Percentiles rank a stretch among this genome's conserved stretches.
Conservation (phyloP, 2,329 filamentous ascomycete genomes). For the Zymoseptoria passerinii region DNA sequence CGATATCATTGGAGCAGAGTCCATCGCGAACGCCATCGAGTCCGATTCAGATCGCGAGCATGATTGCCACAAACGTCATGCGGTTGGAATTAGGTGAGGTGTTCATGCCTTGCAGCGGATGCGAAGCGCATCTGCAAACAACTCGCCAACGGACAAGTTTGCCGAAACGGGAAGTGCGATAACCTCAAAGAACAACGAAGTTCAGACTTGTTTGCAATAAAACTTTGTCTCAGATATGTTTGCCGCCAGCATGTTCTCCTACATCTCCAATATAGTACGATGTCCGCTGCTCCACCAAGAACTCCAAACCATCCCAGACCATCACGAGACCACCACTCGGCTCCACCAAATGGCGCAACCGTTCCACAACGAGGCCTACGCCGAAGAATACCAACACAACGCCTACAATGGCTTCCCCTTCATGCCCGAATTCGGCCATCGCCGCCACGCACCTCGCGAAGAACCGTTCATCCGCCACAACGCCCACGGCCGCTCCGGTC, state of each 20-base stretch:
- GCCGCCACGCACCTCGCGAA: slow-evolving; percentile 21
- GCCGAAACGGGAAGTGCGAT: slow-evolving; percentile 1
- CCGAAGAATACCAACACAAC: slow-evolving; percentile 16
- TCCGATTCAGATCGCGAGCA: neutral
- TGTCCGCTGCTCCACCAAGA: neutral
- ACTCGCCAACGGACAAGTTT: slow-evolving; percentile 2
- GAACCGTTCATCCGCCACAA: slow-evolving; percentile 20
- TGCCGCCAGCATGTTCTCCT: neutral
- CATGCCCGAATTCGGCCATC: slow-evolving; percentile 18
- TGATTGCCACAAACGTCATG: neutral
- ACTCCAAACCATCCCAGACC: neutral
- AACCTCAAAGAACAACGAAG: neutral
- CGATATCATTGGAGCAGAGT: neutral
- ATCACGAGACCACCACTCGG: neutral
- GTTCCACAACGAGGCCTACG: slow-evolving; percentile 11
- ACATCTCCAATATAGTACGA: neutral
- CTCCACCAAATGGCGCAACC: slow-evolving; percentile 10
- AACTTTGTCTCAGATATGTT: neutral
- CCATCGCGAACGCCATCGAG: neutral
- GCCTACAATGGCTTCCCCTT: slow-evolving; percentile 20
- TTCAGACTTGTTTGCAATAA: neutral
- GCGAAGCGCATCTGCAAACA: slow-evolving; percentile 2
- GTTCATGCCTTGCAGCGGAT: neutral
- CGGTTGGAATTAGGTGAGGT: neutral
- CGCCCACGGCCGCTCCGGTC: neutral